phyloP scores from a whole-genome alignment of 2,329 filamentous ascomycete species.

The Lasiodiplodia citricola region DNA sequence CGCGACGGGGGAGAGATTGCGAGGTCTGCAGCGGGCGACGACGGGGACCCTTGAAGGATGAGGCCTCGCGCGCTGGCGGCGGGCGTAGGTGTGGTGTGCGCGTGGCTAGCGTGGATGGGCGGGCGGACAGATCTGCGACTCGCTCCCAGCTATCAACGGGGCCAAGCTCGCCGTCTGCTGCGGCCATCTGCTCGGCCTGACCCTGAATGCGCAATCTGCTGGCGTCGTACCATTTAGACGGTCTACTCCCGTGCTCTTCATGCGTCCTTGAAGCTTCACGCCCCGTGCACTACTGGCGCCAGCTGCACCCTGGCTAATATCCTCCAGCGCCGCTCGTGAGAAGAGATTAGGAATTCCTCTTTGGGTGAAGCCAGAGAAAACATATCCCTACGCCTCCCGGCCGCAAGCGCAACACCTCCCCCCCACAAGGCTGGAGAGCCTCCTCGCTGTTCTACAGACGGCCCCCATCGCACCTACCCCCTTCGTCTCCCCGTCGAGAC shows the following conservation, averaged over 20 bases:
- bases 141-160: conserved; percentile 22
- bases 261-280: conserved; percentile 24
- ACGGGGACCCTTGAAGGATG: conserved; percentile 4
- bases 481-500: background rate
- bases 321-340: conserved; percentile 22
- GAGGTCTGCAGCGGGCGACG: background rate
- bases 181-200: conserved; percentile 25
- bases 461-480: conserved; percentile 14
- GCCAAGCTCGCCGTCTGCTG: conserved; percentile 23
- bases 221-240: conserved; percentile 26
- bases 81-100: conserved; percentile 17
- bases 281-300: conserved; percentile 22
- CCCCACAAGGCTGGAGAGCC: conserved; percentile 19
- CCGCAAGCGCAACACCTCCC: conserved; percentile 19
- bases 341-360: conserved; percentile 24
- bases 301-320: conserved; percentile 13
- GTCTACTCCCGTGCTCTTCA: conserved; percentile 26
- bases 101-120: conserved; percentile 21
- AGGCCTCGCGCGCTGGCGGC: conserved; percentile 3
- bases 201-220: conserved; percentile 26
- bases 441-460: conserved; percentile 16
- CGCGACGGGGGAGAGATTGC: background rate
- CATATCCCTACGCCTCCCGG: conserved; percentile 24
- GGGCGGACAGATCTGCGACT: conserved; percentile 24
- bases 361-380: conserved; percentile 24